Evolutionary conservation across 2,329 filamentous ascomycete genomes (phyloP).

Genomic region (Arthrinium phaeospermum): DNA sequence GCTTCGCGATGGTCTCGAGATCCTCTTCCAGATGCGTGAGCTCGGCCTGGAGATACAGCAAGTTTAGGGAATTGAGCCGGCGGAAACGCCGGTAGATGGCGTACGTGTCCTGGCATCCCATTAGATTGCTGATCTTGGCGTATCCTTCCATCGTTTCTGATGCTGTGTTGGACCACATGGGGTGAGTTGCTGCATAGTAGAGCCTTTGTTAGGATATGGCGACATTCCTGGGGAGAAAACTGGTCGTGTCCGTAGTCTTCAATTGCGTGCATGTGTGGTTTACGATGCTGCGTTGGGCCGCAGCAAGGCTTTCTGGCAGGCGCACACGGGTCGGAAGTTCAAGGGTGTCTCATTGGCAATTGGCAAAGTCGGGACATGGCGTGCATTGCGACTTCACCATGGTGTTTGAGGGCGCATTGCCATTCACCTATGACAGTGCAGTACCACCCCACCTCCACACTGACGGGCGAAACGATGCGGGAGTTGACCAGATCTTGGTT

Average conservation of each 20-base stretch:
- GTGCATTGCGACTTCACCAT: constrained; percentile 5
- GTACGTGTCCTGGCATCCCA: constrained; percentile 23
- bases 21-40: constrained; percentile 25
- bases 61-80: constrained; percentile 20
- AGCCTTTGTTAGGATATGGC: no score
- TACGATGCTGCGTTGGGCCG: constrained; percentile 2
- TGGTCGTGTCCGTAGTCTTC: no score
- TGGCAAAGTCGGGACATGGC: background rate
- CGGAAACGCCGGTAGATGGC: constrained; percentile 26
- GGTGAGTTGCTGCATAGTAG: no score
- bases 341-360: background rate
- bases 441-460: background rate
- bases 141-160: constrained; percentile 26
- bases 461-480: background rate
- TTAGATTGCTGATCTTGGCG: constrained; percentile 22
- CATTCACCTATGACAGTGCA: background rate
- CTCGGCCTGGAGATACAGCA: constrained; percentile 25
- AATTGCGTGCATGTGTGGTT: no score
- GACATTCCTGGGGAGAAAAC: no score
- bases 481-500: background rate
- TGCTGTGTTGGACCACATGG: no score
- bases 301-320: constrained; percentile 17
- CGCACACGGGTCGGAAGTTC: background rate
- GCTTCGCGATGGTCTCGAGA: background rate
- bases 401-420: background rate